Evolutionary conservation across 1,284 basidiomycete genomes (phyloP).

Genomic region (Naganishia sp.): DNA sequence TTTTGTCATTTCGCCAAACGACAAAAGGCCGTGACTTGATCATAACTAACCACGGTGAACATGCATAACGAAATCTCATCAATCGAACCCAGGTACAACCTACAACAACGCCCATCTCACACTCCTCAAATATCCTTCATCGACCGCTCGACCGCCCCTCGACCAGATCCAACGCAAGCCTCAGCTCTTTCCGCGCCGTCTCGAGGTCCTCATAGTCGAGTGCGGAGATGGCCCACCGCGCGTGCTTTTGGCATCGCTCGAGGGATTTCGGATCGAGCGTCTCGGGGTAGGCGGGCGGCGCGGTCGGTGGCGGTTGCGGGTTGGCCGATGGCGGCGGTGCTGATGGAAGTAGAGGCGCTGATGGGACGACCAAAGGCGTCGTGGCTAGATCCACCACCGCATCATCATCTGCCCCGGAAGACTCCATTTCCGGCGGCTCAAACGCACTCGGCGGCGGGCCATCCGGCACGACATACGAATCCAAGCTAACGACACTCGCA

Average conservation of each 20-base stretch:
- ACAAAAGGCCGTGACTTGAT: too few relatives aligned
- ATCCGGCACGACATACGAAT: conserved; percentile 43
- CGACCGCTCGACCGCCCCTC: conserved; percentile 4
- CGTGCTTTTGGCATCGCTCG: conserved; percentile 80
- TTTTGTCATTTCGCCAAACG: too few relatives aligned
- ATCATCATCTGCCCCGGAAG: neutral
- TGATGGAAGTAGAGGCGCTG: conserved; percentile 16
- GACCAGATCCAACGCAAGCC: conserved; percentile 61
- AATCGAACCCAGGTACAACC: too few relatives aligned
- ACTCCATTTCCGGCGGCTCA: neutral
- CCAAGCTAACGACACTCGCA: conserved; percentile 41
- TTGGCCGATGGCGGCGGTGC: conserved; percentile 1
- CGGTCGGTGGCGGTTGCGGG: neutral
- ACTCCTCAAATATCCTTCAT: neutral
- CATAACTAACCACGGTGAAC: too few relatives aligned
- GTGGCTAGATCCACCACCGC: neutral
- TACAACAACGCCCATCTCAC: too few relatives aligned
- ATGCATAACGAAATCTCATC: too few relatives aligned
- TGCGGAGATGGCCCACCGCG: conserved; percentile 83
- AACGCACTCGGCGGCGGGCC: conserved; percentile 49
- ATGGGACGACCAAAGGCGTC: conserved; percentile 30
- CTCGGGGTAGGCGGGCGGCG: too few relatives aligned
- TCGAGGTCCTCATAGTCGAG: conserved; percentile 88
- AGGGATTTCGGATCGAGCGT: conserved; percentile 53
- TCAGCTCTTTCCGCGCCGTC: conserved; percentile 76